Percentiles rank a stretch among this genome's conserved stretches.
phyloP scores from a whole-genome alignment of 352 stramenopile genomes.

The Phytophthora tentaculata region DNA sequence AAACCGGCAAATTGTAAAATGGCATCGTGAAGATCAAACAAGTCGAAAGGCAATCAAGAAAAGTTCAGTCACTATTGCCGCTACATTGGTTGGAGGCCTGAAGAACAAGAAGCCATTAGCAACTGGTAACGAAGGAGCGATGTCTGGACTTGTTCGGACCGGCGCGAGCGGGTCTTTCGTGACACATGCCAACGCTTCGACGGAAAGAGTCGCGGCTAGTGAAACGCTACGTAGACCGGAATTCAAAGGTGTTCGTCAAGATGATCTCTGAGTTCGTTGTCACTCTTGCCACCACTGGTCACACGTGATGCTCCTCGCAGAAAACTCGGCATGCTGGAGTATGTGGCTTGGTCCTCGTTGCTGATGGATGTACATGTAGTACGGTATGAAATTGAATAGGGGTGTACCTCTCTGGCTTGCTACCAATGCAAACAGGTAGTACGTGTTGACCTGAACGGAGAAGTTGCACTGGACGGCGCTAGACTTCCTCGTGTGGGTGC shows the following conservation, averaged over 20 bases:
- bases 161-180: constrained; percentile 17
- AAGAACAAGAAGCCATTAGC: constrained; percentile 1
- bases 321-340: no score
- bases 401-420: neutral
- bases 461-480: no score
- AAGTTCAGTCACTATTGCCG: neutral
- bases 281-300: neutral
- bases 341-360: no score
- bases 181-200: constrained; percentile 5
- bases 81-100: neutral
- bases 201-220: constrained; percentile 29
- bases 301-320: neutral
- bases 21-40: constrained; percentile 6
- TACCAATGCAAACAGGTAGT: neutral
- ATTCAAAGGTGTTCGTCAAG: no score
- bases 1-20: constrained; percentile 9
- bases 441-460: constrained; percentile 6
- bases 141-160: constrained; percentile 25
- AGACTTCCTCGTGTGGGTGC: no score
- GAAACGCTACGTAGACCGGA: constrained; percentile 7
- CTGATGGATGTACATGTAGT: neutral
- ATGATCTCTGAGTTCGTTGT: no score
- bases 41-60: neutral
- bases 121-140: constrained; percentile 9
- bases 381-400: constrained; percentile 1